Evolutionary conservation across 768 basidiomycete genomes (phyloP).

Genomic region (Mycena kentingensis): DNA sequence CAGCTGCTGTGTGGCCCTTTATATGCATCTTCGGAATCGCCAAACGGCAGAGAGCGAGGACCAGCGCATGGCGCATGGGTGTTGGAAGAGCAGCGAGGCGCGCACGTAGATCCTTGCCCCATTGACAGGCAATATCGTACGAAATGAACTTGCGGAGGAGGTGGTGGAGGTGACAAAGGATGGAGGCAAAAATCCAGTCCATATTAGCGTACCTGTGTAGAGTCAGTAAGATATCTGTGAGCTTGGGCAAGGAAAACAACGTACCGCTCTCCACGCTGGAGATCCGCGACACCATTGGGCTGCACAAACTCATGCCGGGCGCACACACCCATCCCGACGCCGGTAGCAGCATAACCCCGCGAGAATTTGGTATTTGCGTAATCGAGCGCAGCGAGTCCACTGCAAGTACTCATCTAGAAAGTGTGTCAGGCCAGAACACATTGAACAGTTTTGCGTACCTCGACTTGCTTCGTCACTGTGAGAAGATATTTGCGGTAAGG

Average conservation of each 20-base stretch:
- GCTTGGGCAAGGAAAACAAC: conserved; percentile 10
- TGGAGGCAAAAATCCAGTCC: conserved; percentile 5
- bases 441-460: conserved; percentile 2
- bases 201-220: conserved; percentile 11
- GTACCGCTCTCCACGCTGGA: conserved; percentile 17
- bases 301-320: conserved; percentile 5
- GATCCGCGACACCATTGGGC: neutral
- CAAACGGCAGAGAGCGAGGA: conserved; percentile 16
- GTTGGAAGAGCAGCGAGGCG: neutral
- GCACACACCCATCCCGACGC: too few relatives aligned
- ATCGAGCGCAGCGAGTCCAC: neutral
- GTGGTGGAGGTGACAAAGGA: neutral
- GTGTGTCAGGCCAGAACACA: neutral
- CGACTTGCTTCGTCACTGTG: conserved; percentile 6
- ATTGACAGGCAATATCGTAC: too few relatives aligned
- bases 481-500: conserved; percentile 12
- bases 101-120: conserved; percentile 7
- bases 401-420: neutral
- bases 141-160: conserved; percentile 5
- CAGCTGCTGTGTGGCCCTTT: too few relatives aligned
- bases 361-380: too few relatives aligned
- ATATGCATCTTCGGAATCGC: too few relatives aligned
- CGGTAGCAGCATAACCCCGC: too few relatives aligned
- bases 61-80: neutral
- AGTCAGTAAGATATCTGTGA: neutral